These are phyloP conservation scores for Penicillium sp. DNA, from an alignment of 2,329 filamentous ascomycete species.

Conservation along the genomic window DNA sequence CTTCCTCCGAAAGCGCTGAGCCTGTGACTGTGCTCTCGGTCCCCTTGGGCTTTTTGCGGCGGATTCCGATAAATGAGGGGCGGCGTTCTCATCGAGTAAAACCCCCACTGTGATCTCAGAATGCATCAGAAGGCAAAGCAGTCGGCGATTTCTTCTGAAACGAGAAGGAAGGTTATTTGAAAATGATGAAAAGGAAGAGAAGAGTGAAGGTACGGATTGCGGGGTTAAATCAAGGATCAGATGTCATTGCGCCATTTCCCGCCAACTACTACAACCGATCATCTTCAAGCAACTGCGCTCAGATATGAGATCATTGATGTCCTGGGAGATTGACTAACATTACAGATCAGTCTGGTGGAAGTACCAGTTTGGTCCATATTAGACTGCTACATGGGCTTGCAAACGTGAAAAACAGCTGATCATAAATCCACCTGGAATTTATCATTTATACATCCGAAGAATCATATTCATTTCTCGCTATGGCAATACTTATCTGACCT, in stretches of 20 bases:
- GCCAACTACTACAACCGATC: conserved; percentile 2
- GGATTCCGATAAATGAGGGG: conserved; percentile 12
- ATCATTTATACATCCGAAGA: not conserved
- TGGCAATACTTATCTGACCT: not conserved
- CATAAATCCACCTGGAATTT: no score
- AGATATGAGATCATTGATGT: not conserved
- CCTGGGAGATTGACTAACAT: not conserved
- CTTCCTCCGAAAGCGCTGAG: conserved; percentile 3
- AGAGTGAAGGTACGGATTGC: not conserved
- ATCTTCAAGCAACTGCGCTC: not conserved
- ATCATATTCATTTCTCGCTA: not conserved
- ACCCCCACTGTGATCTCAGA: not conserved
- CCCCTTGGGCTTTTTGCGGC: conserved; percentile 3
- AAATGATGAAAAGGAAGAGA: not conserved
- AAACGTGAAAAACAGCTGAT: not conserved
- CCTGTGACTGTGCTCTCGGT: not conserved
- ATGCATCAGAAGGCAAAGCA: not conserved
- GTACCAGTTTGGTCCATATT: not conserved
- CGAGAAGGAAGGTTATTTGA: not conserved
- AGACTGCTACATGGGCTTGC: not conserved
- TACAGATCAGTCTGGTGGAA: not conserved
- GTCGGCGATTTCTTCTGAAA: not conserved
- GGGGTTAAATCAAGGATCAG: not conserved
- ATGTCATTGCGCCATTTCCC: conserved; percentile 9
- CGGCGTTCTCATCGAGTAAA: conserved; percentile 15